phyloP scores from a whole-genome alignment of 371 early-diverging fungal species.

The Amoeboaphelidium protococcarum region DNA sequence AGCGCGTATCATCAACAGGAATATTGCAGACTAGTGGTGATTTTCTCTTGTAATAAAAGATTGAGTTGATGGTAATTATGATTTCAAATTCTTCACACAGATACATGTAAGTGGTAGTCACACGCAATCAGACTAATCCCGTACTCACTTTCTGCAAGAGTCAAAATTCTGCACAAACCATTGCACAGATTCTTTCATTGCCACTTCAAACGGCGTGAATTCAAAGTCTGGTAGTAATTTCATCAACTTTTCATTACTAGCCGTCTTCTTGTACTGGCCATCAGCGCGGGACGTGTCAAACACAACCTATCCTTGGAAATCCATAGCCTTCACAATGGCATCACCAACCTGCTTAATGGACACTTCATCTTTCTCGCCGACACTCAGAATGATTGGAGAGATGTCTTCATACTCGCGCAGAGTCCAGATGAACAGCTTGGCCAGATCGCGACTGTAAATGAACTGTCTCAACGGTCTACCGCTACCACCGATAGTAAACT shows the following conservation, averaged over 20 bases:
- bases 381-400: slow-evolving; percentile 55
- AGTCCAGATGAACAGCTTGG: slow-evolving; percentile 51
- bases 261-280: slow-evolving; percentile 68
- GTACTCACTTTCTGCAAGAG: slow-evolving; percentile 8
- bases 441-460: slow-evolving; percentile 58
- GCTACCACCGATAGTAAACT: slow-evolving; percentile 42
- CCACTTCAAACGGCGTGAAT: slow-evolving; percentile 51
- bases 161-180: slow-evolving; percentile 52
- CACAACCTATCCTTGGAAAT: slow-evolving; percentile 28
- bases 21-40: no score
- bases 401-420: slow-evolving; percentile 49
- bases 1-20: no score
- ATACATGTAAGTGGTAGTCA: no score
- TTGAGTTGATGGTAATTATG: no score
- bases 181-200: slow-evolving; percentile 39
- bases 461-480: slow-evolving; percentile 66
- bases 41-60: no score
- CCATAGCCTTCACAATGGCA: slow-evolving; percentile 35
- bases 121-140: no score
- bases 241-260: slow-evolving; percentile 46
- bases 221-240: slow-evolving; percentile 42
- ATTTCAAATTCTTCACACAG: no score
- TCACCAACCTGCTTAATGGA: slow-evolving; percentile 55
- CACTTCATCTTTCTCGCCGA: slow-evolving; percentile 50
- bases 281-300: slow-evolving; percentile 51